Evolutionary conservation across 441 rosid species (phyloP), one percentile per base, ranked within the genome.

Genomic region (Francoa sonchifolia): DNA sequence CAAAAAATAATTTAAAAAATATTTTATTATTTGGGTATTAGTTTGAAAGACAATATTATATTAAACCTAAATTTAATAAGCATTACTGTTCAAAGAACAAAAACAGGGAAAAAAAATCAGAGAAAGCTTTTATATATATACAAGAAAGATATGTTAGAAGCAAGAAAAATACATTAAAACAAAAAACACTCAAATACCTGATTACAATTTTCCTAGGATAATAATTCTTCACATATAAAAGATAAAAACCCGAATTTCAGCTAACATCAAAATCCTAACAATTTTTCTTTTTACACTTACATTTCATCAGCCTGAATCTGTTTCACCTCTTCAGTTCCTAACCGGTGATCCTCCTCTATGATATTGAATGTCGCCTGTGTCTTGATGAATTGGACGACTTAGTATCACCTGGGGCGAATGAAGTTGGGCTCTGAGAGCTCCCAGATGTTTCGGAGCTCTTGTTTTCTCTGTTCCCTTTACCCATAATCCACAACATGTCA

Each of bases 371-470:
- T 59, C 96, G 78, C 65, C 92, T 57, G 52, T 73, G 67, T 52
- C 89, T 69, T 13, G 85, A 76, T 25, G 85, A 76, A 37, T 72
- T 82, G 0, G 79, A 65, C 3, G 95, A 85, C 62, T 82, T 84
- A 2, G 54, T 55, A 36, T 77, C 85, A 6, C 79, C 82, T 1
- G 75, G 82, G 55, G 47, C 77, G 55, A 73, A 31, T 0, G 80
- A 79, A 2, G 77, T 68, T 16, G 96, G 94, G 63, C 98, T 85
- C 42, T 79, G 89, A 0, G 96, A 89, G 63, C 98, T 84, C 14
- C 80, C 89, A 0, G 98, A 89, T 0, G 96, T 85, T 61, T 85
- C 98, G 0, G 98, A 85, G 65, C 98, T 79, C 55, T 54, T 73
- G 66, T 69, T 69, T 55, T 71, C 87, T 9, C 53, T 63, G 1